Evolutionary conservation across 345 rosid species (phyloP), one percentile per base, ranked within the genome.

Genomic region (Ricinus communis): DNA sequence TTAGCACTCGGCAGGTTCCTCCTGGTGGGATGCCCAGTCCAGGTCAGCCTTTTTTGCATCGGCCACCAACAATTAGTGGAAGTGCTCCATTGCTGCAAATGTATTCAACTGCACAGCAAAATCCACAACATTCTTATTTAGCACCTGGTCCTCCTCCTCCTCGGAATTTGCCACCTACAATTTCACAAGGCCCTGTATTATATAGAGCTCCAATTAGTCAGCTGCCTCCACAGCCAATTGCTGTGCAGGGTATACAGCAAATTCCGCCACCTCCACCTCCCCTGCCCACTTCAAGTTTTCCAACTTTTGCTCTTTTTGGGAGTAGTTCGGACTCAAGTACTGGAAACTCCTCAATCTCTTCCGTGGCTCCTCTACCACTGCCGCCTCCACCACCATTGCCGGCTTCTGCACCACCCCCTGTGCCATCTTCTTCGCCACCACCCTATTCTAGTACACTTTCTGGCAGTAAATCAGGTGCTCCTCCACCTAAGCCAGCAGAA

Each of bases 401-500:
- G 19, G 75, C 21, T 14, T 74, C 80, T 25, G 15, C 75, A 60
- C 72, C 68, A 8, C 28, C 60, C 15, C 38, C 64, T 1, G 12
- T 30, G 15, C 45, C 58, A 58, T 56, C 74, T 46, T 25, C 45
- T 46, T 52, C 50, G 41, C 52, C 51, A 12, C 52, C 50, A 13
- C 51, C 71, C 7, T 8, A 9, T n/a, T 72, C 80, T 63, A 6
- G 38, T 9, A 43, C 47, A 8, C 13, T 43, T 43, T 43, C 51
- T 77, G 62, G 55, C 60, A 66, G 38, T 45, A 43, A 9, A 4
- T 43, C 47, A 43, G 47, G 47, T 73, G 40, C 65, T 62, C 71
- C 79, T 33, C 87, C 85, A 69, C 77, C 78, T n/a, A 81, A 70
- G 75, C 85, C 85, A 51, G 46, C 61, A 30, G 85, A 83, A 16